A percentile compares a stretch with the other conserved stretches of the same genome.
These are phyloP conservation scores for Aphanomyces cochlioides DNA, from an alignment of 352 stramenopile genomes.

Conservation along the genomic window DNA sequence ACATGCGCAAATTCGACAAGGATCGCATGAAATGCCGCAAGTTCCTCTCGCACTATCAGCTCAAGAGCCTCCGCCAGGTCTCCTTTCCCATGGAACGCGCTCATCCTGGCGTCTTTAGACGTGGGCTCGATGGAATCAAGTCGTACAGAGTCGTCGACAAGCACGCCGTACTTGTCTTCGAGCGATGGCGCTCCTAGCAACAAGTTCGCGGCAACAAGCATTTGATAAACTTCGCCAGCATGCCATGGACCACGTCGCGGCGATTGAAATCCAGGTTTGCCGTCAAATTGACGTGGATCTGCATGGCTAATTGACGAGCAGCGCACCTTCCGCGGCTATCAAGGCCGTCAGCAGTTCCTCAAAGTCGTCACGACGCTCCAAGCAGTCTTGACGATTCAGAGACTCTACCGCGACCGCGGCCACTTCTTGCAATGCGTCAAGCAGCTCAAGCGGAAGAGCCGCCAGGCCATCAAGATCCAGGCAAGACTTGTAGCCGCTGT, in stretches of 20 bases:
- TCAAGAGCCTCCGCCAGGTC: constrained; percentile 5
- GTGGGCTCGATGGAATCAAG: not conserved
- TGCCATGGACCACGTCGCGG: constrained; percentile 13
- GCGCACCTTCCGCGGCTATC: constrained; percentile 10
- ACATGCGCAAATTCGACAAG: constrained; percentile 36
- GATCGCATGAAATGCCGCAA: constrained; percentile 5
- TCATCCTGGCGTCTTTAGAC: not conserved
- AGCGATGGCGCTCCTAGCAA: not conserved
- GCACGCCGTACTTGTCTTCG: constrained; percentile 1
- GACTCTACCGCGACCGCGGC: constrained; percentile 19
- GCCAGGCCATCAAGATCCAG: constrained; percentile 20
- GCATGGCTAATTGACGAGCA: not conserved
- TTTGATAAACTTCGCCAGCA: constrained; percentile 8
- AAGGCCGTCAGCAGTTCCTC: constrained; percentile 3
- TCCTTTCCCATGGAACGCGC: not conserved
- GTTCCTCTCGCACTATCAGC: constrained; percentile 17
- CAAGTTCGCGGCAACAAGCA: not conserved
- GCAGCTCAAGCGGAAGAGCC: not conserved
- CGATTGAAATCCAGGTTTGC: constrained; percentile 20
- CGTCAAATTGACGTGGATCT: not conserved
- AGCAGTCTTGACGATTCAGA: constrained; percentile 11
- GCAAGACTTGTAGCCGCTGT: not conserved
- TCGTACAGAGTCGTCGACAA: not conserved
- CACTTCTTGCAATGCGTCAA: constrained; percentile 14
- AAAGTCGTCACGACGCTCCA: constrained; percentile 6